Evolutionary conservation across 1,139 yeast species (phyloP), one percentile per base, ranked within the genome.

Genomic region (Sugiyamaella novakii): DNA sequence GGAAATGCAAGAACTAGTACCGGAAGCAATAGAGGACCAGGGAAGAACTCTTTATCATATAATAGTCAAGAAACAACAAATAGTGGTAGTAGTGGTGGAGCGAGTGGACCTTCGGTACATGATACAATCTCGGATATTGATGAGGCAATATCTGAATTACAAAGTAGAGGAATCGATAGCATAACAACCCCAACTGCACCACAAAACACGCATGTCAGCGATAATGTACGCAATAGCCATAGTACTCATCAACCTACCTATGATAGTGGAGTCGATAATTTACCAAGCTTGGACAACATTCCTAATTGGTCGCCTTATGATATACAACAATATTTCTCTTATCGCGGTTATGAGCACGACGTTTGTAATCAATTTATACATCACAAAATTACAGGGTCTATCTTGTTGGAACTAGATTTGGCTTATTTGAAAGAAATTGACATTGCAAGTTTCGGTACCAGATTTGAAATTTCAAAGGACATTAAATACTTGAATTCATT

Each of bases 391-490:
- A 84, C 92, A 0, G 98, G 98, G 14, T 74, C 80, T 2, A 91
- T 92, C 46, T 70, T 92, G 45, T 74, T 92, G 49, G 96, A 91
- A 65, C 75, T 94, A 57, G 97, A 91, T 62, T 75, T 91, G 57
- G 79, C 88, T 1, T 87, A 87, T 61, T 75, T 92, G 61, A 92
- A 92, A 65, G 98, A 92, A 67, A 74, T 92, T 52, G 98, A 91
- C 55, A 92, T 92, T 47, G 78, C 82, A 49, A 87, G 96, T 2
- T 92, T 92, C 72, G 99, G 99, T 18, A 91, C 97, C 1, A 76
- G 99, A 53, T 92, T 89, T 69, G 96, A 91, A 67, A 80, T 94
- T 37, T 83, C 83, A 66, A 88, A 88, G 64, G 96, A 87, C 65
- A 91, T 92, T 61, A 95, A 87, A 65, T 78, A 81, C 39, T 75